These are phyloP conservation scores for Nematocida sp. DNA, from an alignment of 371 early-diverging fungal species.

Conservation along the genomic window DNA sequence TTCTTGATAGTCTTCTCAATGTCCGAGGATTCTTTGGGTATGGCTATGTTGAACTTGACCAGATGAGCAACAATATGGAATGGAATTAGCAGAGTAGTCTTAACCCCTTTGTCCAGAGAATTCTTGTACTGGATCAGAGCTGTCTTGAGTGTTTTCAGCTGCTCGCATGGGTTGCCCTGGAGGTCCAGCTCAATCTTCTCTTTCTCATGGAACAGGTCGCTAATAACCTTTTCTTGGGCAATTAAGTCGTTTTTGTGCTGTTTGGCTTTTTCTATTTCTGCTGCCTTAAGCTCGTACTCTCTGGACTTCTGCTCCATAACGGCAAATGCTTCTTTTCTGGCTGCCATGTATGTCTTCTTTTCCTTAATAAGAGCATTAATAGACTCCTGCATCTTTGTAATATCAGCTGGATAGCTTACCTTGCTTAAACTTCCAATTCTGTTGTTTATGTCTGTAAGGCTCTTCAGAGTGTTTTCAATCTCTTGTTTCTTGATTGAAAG, in stretches of 20 bases:
- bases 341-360: not conserved
- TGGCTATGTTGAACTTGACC: conserved; percentile 33
- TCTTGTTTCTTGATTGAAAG: conserved; percentile 45
- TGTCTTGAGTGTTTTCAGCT: not conserved
- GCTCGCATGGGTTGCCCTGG: conserved; percentile 29
- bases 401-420: conserved; percentile 26
- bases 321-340: not conserved
- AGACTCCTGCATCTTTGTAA: conserved; percentile 21
- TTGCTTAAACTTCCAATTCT: conserved; percentile 34
- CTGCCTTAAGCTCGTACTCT: conserved; percentile 48
- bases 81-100: not conserved
- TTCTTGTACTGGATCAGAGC: no score
- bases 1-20: conserved; percentile 12
- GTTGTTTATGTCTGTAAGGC: conserved; percentile 5
- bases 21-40: conserved; percentile 19
- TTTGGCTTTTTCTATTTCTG: conserved; percentile 38
- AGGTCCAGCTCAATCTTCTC: conserved; percentile 22
- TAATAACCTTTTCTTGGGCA: conserved; percentile 41
- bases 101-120: no score
- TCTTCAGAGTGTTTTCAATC: conserved; percentile 2
- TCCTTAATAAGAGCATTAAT: conserved; percentile 7
- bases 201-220: not conserved
- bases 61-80: conserved; percentile 31
- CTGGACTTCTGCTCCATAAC: conserved; percentile 23
- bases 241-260: conserved; percentile 10